A percentile compares a stretch with the other conserved stretches of the same genome.
phyloP scores from a whole-genome alignment of 192 early-diverging fungal species.

The Backusella westeae region DNA sequence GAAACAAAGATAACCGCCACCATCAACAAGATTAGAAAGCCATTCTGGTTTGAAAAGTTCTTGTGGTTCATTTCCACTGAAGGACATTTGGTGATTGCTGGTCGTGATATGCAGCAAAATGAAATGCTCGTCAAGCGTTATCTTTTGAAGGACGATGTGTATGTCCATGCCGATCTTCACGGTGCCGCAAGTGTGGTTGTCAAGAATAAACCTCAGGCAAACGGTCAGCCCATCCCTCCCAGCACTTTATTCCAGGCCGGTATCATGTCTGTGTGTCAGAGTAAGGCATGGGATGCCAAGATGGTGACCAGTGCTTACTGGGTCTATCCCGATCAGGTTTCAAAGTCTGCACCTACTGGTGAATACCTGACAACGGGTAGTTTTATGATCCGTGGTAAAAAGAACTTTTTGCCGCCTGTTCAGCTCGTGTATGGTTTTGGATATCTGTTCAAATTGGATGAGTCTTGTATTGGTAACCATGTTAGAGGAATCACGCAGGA shows the following conservation, averaged over 20 bases:
- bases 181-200: constrained; percentile 89
- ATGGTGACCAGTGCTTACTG: constrained; percentile 94
- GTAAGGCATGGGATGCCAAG: constrained; percentile 96
- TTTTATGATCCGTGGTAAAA: constrained; percentile 95
- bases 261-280: constrained; percentile 92
- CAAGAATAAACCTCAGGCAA: constrained; percentile 65
- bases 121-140: constrained; percentile 84
- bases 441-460: constrained; percentile 88
- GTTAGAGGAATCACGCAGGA: constrained; percentile 56
- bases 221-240: constrained; percentile 70
- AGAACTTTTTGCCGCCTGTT: constrained; percentile 89
- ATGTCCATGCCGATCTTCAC: constrained; percentile 92
- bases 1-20: constrained; percentile 70
- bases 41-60: constrained; percentile 99
- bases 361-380: constrained; percentile 88
- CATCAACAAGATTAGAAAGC: constrained; percentile 86
- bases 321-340: constrained; percentile 84
- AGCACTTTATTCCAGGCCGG: constrained; percentile 93
- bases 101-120: constrained; percentile 91
- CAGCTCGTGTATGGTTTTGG: constrained; percentile 97
- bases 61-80: constrained; percentile 93
- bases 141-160: constrained; percentile 68
- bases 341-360: constrained; percentile 87
- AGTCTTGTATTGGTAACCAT: constrained; percentile 75
- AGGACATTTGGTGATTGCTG: constrained; percentile 90